These are phyloP conservation scores for Fraxinus nigra DNA, from an alignment of 305 asterid genomes.

Conservation along the genomic window DNA sequence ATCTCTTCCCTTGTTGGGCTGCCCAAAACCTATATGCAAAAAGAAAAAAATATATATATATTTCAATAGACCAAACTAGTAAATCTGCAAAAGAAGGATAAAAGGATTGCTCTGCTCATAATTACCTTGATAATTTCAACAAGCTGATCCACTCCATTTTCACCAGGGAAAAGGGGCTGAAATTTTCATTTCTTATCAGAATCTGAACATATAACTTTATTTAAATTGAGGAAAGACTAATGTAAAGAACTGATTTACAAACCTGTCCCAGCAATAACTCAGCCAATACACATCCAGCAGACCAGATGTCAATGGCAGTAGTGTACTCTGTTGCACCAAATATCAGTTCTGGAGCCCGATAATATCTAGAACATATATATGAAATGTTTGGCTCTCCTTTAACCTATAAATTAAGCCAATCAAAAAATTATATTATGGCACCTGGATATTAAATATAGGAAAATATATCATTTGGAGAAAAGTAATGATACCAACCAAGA, in stretches of 20 bases:
- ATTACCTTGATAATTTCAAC: slow-evolving; percentile 77
- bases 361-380: slow-evolving; percentile 76
- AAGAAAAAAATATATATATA: not conserved
- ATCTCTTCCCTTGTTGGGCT: slow-evolving; percentile 84
- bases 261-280: slow-evolving; percentile 82
- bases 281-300: slow-evolving; percentile 77
- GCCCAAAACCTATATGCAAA: slow-evolving; percentile 54
- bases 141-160: slow-evolving; percentile 77
- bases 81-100: not conserved
- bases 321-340: slow-evolving; percentile 80
- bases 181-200: slow-evolving; percentile 12
- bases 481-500: slow-evolving; percentile 50
- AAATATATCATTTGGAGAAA: not conserved
- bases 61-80: not conserved
- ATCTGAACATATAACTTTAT: not conserved
- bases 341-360: slow-evolving; percentile 76
- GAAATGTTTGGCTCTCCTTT: slow-evolving; percentile 80
- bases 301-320: slow-evolving; percentile 84
- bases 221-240: not conserved
- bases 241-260: slow-evolving; percentile 15
- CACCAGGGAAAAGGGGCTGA: slow-evolving; percentile 85
- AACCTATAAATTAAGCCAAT: slow-evolving; percentile 39
- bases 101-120: not conserved
- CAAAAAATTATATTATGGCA: not conserved
- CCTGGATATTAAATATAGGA: not conserved